Conservation (phyloP, 2,329 filamentous ascomycete genomes). For the Endocalyx cinctus region DNA sequence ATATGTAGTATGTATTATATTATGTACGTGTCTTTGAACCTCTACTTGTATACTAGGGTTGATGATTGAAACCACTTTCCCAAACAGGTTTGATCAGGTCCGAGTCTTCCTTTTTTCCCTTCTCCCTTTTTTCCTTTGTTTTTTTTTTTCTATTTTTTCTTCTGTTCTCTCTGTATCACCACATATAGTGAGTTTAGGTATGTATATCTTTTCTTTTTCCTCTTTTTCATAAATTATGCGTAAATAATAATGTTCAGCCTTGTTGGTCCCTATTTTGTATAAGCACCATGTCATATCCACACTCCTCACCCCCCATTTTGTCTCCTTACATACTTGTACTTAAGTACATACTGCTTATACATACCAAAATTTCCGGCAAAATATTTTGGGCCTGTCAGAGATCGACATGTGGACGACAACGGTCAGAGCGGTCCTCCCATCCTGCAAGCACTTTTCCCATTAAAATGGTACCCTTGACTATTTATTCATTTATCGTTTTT, state of each 20-base stretch:
- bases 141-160: background rate
- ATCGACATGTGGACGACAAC: slow-evolving; percentile 26
- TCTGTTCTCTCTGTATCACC: slow-evolving; percentile 14
- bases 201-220: too few species aligned
- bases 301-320: background rate
- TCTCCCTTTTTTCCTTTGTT: background rate
- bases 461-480: slow-evolving; percentile 13
- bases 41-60: too few species aligned
- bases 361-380: slow-evolving; percentile 11
- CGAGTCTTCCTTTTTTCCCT: too few species aligned
- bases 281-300: background rate
- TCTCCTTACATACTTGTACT: background rate
- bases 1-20: too few species aligned
- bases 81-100: too few species aligned
- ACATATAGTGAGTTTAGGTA: slow-evolving; percentile 18
- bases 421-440: too few species aligned
- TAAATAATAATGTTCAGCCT: background rate
- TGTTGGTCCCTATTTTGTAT: background rate
- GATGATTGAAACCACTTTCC: too few species aligned
- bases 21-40: too few species aligned
- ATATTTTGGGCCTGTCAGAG: slow-evolving; percentile 27
- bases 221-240: background rate
- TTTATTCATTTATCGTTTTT: background rate
- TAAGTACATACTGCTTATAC: background rate
- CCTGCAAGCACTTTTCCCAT: slow-evolving; percentile 10